phyloP scores from a whole-genome alignment of 2,329 filamentous ascomycete species.

The Botrytis galanthina region DNA sequence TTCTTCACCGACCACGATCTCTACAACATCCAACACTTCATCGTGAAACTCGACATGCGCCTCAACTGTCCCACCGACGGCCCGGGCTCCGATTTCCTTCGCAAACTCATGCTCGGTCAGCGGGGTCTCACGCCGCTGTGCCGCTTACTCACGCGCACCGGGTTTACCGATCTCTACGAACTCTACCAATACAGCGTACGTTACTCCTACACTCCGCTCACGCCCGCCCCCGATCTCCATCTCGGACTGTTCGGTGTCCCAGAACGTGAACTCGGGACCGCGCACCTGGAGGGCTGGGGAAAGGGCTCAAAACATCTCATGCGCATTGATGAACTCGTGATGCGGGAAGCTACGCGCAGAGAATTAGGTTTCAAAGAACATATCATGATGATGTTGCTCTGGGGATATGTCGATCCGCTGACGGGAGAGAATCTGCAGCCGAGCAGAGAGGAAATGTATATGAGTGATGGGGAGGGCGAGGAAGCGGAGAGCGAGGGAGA shows the following conservation, averaged over 20 bases:
- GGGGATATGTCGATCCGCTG: slow-evolving; percentile 57
- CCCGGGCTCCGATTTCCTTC: slow-evolving; percentile 49
- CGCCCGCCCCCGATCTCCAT: slow-evolving; percentile 40
- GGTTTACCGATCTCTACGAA: slow-evolving; percentile 50
- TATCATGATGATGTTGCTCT: slow-evolving; percentile 57
- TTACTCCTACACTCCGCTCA: slow-evolving; percentile 48
- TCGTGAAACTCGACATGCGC: slow-evolving; percentile 69
- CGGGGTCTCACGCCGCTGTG: slow-evolving; percentile 55
- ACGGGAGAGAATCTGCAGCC: slow-evolving; percentile 53
- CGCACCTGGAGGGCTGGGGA: slow-evolving; percentile 58
- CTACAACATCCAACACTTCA: slow-evolving; percentile 60
- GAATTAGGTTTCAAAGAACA: slow-evolving; percentile 52
- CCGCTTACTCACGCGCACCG: slow-evolving; percentile 56
- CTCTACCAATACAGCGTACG: slow-evolving; percentile 55
- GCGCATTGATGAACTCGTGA: slow-evolving; percentile 57
- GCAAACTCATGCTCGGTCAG: slow-evolving; percentile 60
- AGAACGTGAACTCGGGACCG: slow-evolving; percentile 49
- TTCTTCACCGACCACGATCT: slow-evolving; percentile 62
- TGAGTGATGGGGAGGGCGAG: slow-evolving; percentile 47
- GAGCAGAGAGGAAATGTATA: slow-evolving; percentile 50
- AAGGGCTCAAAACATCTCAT: slow-evolving; percentile 46
- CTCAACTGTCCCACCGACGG: slow-evolving; percentile 63
- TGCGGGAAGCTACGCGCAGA: slow-evolving; percentile 54
- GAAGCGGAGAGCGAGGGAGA: not conserved
- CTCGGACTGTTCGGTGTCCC: slow-evolving; percentile 46